phyloP scores from a whole-genome alignment of 1,139 yeast genomes.

The Hanseniaspora sp. region DNA sequence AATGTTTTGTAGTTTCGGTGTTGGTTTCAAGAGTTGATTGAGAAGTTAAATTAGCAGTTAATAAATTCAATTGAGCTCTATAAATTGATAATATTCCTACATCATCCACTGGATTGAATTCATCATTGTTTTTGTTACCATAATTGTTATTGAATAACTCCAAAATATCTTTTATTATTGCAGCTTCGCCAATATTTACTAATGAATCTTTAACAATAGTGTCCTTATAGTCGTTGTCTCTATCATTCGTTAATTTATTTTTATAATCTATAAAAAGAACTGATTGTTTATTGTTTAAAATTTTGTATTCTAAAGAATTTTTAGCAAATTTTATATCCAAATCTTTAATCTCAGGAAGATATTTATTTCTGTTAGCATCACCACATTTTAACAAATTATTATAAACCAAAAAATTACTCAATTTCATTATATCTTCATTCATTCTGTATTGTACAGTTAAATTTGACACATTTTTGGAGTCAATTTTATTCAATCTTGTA shows the following conservation, averaged over 20 bases:
- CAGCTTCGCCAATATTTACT: slow-evolving; percentile 59
- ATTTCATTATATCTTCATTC: slow-evolving; percentile 78
- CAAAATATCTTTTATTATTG: slow-evolving; percentile 48
- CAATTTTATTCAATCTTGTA: slow-evolving; percentile 54
- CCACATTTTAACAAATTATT: slow-evolving; percentile 72
- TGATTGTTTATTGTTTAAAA: slow-evolving; percentile 3
- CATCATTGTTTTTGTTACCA: slow-evolving; percentile 41
- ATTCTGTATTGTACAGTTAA: slow-evolving; percentile 80
- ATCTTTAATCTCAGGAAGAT: slow-evolving; percentile 33
- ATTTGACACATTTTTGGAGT: slow-evolving; percentile 63
- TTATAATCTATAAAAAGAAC: slow-evolving; percentile 6
- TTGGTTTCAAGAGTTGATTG: slow-evolving; percentile 24
- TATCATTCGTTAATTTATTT: neutral
- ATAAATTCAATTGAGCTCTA: slow-evolving; percentile 59
- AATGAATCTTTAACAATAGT: slow-evolving; percentile 30
- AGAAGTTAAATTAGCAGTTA: slow-evolving; percentile 37
- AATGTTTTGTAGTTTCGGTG: slow-evolving; percentile 22
- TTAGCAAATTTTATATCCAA: slow-evolving; percentile 31
- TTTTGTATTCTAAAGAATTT: slow-evolving; percentile 1
- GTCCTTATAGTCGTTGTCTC: slow-evolving; percentile 2
- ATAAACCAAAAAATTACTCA: slow-evolving; percentile 72
- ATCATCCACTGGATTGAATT: slow-evolving; percentile 35
- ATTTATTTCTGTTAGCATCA: slow-evolving; percentile 43
- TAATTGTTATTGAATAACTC: neutral
- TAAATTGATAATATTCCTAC: slow-evolving; percentile 88